A percentile compares a stretch with the other conserved stretches of the same genome.
Conservation (phyloP, 2,329 filamentous ascomycete genomes). For the Pseudocercospora pini-densiflorae region DNA sequence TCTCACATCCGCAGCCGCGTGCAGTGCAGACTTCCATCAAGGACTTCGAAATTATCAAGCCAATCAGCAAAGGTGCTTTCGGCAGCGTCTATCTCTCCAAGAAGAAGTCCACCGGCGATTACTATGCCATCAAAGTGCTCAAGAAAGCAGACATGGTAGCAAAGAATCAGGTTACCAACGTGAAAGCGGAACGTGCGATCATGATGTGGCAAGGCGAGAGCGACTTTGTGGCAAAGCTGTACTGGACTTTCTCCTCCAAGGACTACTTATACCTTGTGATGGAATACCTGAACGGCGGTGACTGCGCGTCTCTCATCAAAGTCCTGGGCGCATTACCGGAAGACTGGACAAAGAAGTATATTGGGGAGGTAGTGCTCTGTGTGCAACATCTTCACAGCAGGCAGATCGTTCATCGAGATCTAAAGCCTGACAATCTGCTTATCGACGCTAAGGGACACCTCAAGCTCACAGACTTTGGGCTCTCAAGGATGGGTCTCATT, state of each 20-base stretch:
- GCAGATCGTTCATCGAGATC: constrained; percentile 93
- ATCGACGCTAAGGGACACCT: constrained; percentile 97
- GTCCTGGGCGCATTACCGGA: constrained; percentile 89
- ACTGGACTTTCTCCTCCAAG: constrained; percentile 99
- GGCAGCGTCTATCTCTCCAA: constrained; percentile 97
- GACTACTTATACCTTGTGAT: constrained; percentile 98
- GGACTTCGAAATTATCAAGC: constrained; percentile 99
- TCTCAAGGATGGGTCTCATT: constrained; percentile 96
- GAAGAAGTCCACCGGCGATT: constrained; percentile 98
- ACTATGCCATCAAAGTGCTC: constrained; percentile 97
- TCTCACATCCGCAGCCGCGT: constrained; percentile 79
- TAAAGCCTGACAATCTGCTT: constrained; percentile 96
- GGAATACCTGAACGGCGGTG: constrained; percentile 98
- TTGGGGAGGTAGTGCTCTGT: constrained; percentile 94
- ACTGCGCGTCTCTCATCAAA: constrained; percentile 96
- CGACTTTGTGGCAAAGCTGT: constrained; percentile 97
- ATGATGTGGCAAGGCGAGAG: constrained; percentile 99
- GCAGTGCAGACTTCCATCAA: constrained; percentile 96
- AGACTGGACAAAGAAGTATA: constrained; percentile 97
- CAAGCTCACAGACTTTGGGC: constrained; percentile 95
- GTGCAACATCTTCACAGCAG: constrained; percentile 94
- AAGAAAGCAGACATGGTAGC: constrained; percentile 99
- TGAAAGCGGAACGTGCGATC: constrained; percentile 97
- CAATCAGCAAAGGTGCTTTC: constrained; percentile 98
- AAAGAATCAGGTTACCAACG: constrained; percentile 98